Base-by-base conservation (phyloP, 2,329 filamentous ascomycete species). In the Aspergillus ochraceus region DNA sequence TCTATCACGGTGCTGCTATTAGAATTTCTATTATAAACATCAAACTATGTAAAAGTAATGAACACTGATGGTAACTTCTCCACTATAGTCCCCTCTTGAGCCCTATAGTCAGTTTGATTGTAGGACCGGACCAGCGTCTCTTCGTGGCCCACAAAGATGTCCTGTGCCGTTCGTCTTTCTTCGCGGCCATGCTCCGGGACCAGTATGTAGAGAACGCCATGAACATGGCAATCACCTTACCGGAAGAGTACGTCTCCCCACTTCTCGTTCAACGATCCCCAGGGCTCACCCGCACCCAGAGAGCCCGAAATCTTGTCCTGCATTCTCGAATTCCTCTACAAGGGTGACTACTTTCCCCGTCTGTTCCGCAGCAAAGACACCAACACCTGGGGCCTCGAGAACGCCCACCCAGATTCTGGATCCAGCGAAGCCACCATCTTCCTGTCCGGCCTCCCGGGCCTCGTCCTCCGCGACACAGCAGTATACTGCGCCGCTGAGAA, bases 101-200 rank as follows among this genome's bases (percentile, higher is more conserved):
- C 67, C 90, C 92, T 72, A 96, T 97, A 78, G 84, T 96, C 78
- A 96, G 92, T 61, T 83, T 97, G 69, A 88, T 90, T 68, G 88
- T 97, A 73, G 93, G 93, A 69, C 81, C 81, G 70, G 92, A 97
- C 72, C 89, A 90, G 75, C 90, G 93, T 71, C 84, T 97, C 76
- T 97, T 97, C 83, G 93, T 93, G 70, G 93, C 92, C 73, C 93
- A 97, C 79, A 91, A 97, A 83, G 91, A 97, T 79, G 89, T 97
- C 71, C 87, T 97, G 66, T 87, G 86, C 73, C 87, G 91, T 78
- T 94, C 92, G 75, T 89, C 92, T 67, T 96, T 90, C 79, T 96
- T 97, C 77, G 84, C 87, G 69, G 83, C 86, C 71, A 85, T 87
- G 69, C 85, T 92, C 72, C 87, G 86, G 71, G 86, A 86, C 74